Base-by-base conservation (phyloP, 805 yeast species). In the Metschnikowia orientalis region DNA sequence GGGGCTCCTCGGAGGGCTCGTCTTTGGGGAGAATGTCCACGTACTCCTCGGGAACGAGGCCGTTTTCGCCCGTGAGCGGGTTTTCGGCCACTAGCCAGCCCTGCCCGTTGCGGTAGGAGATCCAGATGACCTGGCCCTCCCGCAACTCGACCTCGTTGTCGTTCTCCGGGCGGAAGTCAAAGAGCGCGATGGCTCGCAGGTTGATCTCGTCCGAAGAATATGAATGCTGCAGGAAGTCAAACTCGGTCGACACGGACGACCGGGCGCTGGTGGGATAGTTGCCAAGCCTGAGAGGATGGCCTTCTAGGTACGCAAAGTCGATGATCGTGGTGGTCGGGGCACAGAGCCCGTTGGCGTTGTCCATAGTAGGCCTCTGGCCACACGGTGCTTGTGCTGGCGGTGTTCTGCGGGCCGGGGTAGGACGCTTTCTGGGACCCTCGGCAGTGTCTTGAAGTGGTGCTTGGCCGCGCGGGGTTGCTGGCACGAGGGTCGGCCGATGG, bases 51-150 rank as follows among this genome's bases (percentile, higher is more conserved):
- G 98, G 98, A 5, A 92, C 95, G 32, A 92, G 72, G 2, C 98
- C 98, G 8, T 94, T 84, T 42, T 79, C 82, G 1, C 86, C 87
- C 2, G 82, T 71, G 17, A 52, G 67, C 1, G 85, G 81, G 50
- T 87, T 88, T 47, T 76, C 79, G 0, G 97, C 97, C 32, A 92
- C 97, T 3, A 92, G 71, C 99, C 98, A 92, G 6, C 99, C 99
- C 56, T 90, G 97, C 16, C 97, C 97, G 56, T 90, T 95, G 37
- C 94, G 76, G 56, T 89, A 90, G 38, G 81, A 77, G 18, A 92
- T 82, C 75, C 88, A 81, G 2, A 92, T 76, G 9, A 76, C 57
- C 58, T 92, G 97, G 21, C 95, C 95, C 48, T 82, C 94, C 9
- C 51, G 59, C 19, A 92, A 62, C 8, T 71, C 75, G 27, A 89